Evolutionary conservation across 306 rosid genomes (phyloP), one percentile per base, ranked within the genome.

Genomic region (Vigna radiata): DNA sequence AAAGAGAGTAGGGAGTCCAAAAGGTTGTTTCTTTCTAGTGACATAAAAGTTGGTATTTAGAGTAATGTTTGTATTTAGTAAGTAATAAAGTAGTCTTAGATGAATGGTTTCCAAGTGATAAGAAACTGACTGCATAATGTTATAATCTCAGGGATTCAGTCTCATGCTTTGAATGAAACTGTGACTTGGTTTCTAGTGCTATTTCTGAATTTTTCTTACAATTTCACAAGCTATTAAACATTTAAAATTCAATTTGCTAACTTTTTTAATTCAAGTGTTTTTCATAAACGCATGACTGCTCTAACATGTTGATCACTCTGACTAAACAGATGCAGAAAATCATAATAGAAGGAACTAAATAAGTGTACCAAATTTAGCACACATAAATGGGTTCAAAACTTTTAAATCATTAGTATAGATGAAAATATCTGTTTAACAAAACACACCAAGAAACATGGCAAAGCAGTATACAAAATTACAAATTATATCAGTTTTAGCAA

Each of bases 331-430:
- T 44, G 74, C 78, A 76, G 72, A 4, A 77, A 17, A 23, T 75
- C 37, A 71, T 31, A 70, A 64, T 60, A 52, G 18, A 70, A 58
- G 27, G 81, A 31, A 63, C 17, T 7, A 64, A 68, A 36, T 43
- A 71, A 17, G 58, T 10, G 23, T 77, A 79, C 41, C 53, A 27
- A n/a, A 55, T 48, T 58, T 17, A 58, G 65, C 3, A 64, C 50
- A 71, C 73, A 72, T 65, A 82, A 77, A 47, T 37, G 49, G 65
- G 17, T 82, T 77, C 76, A 52, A 37, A 70, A 59, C 47, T 70
- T 82, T 44, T 54, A 73, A 53, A 33, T n/a, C 54, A 2, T 25
- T 25, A 25, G 27, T 2, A 25, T 3, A 25, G 27, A 25, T 25
- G 27, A 25, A 25, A 25, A 23, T 0, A 25, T 25, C 27, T 25